A percentile compares a stretch with the other conserved stretches of the same genome.
Evolutionary conservation across 2,329 filamentous ascomycete genomes (phyloP).

Genomic region (Lachnellula cervina): DNA sequence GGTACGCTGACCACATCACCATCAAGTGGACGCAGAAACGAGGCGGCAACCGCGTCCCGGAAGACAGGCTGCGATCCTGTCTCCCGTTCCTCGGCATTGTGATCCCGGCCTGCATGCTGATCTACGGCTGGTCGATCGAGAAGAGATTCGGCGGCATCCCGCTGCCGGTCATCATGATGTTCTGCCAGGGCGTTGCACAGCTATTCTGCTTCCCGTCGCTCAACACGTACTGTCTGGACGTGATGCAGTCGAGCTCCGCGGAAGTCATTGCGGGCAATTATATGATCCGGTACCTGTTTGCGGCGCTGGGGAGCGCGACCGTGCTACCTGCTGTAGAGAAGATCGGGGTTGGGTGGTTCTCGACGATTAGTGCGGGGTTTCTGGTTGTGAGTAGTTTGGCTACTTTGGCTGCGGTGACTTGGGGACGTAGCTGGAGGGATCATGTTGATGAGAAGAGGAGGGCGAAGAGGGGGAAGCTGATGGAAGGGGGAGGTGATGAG

Average conservation of each 20-base stretch:
- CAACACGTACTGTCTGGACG: conserved; percentile 79
- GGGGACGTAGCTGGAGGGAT: conserved; percentile 36
- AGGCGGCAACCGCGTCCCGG: conserved; percentile 55
- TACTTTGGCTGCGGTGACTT: conserved; percentile 21
- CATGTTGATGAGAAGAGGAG: conserved; percentile 46
- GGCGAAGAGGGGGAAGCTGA: conserved; percentile 29
- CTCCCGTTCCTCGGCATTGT: conserved; percentile 52
- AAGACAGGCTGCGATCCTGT: conserved; percentile 61
- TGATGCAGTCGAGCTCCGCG: conserved; percentile 65
- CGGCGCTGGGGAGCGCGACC: conserved; percentile 63
- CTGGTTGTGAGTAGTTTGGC: conserved; percentile 36
- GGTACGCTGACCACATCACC: conserved; percentile 64
- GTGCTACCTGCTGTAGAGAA: conserved; percentile 69
- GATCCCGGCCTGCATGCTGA: conserved; percentile 58
- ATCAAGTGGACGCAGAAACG: conserved; percentile 59
- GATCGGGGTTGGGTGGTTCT: conserved; percentile 79
- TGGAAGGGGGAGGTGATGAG: conserved; percentile 1
- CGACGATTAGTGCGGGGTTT: conserved; percentile 60
- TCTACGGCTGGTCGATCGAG: conserved; percentile 62
- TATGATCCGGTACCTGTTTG: conserved; percentile 70
- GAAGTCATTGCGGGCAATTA: conserved; percentile 81
- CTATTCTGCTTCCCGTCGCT: conserved; percentile 70
- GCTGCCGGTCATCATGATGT: conserved; percentile 67
- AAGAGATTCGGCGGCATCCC: conserved; percentile 47
- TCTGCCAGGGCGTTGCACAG: conserved; percentile 68